These are phyloP conservation scores for Elaeagnus macrophylla DNA, from an alignment of 306 rosid genomes.

Conservation along the genomic window DNA sequence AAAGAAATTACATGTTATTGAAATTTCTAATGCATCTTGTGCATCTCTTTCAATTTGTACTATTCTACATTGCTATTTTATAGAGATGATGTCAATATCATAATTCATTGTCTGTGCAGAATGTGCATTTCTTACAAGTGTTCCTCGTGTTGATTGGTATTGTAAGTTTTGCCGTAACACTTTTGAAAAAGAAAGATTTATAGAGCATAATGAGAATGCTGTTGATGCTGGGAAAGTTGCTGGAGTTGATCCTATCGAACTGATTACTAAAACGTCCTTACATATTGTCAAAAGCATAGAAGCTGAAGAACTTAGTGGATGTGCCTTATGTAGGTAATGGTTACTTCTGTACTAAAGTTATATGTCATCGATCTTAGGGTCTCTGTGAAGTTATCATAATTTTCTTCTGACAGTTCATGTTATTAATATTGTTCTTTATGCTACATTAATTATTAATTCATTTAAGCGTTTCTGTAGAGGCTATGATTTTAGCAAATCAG, in stretches of 20 bases:
- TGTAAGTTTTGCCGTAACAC: conserved; percentile 78
- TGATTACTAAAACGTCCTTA: conserved; percentile 75
- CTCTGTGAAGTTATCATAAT: conserved; percentile 6
- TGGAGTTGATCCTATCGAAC: conserved; percentile 86
- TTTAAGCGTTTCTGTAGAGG: conserved; percentile 42
- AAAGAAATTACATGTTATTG: no score
- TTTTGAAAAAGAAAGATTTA: conserved; percentile 58
- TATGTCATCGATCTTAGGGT: conserved; percentile 8
- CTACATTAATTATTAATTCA: conserved; percentile 12
- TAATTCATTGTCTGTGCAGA: conserved; percentile 35
- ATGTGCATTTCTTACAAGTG: conserved; percentile 67
- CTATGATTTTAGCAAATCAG: conserved; percentile 91
- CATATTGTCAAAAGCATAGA: conserved; percentile 78
- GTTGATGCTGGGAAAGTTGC: conserved; percentile 84
- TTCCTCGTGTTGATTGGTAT: conserved; percentile 83
- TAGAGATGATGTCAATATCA: not conserved
- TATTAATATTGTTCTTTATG: conserved; percentile 10
- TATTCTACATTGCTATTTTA: not conserved
- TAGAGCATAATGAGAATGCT: conserved; percentile 61
- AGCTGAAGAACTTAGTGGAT: conserved; percentile 68
- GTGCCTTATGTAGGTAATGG: conserved; percentile 83
- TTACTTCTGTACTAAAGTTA: conserved; percentile 5
- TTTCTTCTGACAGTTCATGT: conserved; percentile 5
- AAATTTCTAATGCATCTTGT: no score
- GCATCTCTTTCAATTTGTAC: no score